These are phyloP conservation scores for Pulveroboletus sp. DNA, from an alignment of 768 basidiomycete genomes.

Conservation along the genomic window DNA sequence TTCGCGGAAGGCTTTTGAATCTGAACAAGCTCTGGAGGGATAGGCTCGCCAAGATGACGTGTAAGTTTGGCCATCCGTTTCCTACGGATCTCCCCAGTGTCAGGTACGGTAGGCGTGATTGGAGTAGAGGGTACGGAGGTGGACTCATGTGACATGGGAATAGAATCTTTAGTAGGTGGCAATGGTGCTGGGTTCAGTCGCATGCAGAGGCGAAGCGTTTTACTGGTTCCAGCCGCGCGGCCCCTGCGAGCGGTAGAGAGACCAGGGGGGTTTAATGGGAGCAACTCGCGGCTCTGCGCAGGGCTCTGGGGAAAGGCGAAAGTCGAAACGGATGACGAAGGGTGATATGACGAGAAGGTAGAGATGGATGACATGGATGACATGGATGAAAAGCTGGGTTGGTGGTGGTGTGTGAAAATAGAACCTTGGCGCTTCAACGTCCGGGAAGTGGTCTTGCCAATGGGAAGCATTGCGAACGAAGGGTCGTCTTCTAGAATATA, in stretches of 20 bases:
- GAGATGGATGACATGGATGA: constrained; percentile 20
- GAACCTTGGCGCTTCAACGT: constrained; percentile 32
- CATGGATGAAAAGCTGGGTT: constrained; percentile 20
- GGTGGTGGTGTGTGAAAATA: constrained; percentile 24
- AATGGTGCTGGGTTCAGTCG: constrained; percentile 18
- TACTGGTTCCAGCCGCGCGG: constrained; percentile 8
- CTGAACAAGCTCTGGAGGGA: constrained; percentile 51
- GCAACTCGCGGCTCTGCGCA: constrained; percentile 11
- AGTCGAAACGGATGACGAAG: constrained; percentile 19
- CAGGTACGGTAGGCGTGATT: constrained; percentile 18
- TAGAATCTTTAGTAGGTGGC: constrained; percentile 8
- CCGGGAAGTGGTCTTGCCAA: constrained; percentile 17
- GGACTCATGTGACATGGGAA: constrained; percentile 14
- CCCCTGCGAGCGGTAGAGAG: constrained; percentile 12
- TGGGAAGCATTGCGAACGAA: constrained; percentile 20
- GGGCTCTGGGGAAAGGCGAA: constrained; percentile 8
- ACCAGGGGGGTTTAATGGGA: constrained; percentile 16
- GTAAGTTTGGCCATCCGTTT: constrained; percentile 55
- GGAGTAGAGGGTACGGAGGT: constrained; percentile 18
- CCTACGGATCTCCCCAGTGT: constrained; percentile 36
- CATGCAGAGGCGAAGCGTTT: constrained; percentile 20
- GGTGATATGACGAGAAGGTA: constrained; percentile 3
- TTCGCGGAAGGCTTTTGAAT: neutral
- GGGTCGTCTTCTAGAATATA: constrained; percentile 29
- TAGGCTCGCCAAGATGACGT: constrained; percentile 55